Evolutionary conservation across 2,329 filamentous ascomycete species (phyloP).

Genomic region (Zymoseptoria crescenta): DNA sequence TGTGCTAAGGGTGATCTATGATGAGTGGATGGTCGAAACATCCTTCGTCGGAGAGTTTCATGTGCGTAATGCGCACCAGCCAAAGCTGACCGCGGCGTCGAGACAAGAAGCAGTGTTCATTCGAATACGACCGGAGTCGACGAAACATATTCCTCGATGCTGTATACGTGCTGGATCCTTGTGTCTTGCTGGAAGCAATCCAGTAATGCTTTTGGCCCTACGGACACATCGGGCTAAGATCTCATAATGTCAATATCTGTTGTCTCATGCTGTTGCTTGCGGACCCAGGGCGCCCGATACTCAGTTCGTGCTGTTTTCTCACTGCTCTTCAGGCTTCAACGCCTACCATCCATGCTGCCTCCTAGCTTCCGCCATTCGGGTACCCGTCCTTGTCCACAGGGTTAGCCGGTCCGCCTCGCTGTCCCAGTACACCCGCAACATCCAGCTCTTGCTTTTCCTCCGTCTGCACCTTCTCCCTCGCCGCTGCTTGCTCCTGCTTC

Average conservation of each 20-base stretch:
- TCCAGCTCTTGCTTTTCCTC: constrained; percentile 31
- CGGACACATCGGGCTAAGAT: not conserved
- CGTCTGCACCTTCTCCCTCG: constrained; percentile 35
- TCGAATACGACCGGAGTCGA: not conserved
- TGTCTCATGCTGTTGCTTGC: not conserved
- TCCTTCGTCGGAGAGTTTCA: not conserved
- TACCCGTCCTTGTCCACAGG: constrained; percentile 29
- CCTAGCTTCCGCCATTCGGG: constrained; percentile 36
- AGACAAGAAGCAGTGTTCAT: not conserved
- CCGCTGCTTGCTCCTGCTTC: constrained; percentile 42
- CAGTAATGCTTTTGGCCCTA: not conserved
- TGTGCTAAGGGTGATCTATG: not conserved
- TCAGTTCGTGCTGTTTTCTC: not conserved
- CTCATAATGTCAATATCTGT: not conserved
- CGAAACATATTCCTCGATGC: not conserved
- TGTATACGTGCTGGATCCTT: not conserved
- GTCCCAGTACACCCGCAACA: constrained; percentile 38
- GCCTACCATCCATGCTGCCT: not conserved
- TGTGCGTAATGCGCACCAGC: not conserved
- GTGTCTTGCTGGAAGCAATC: not conserved
- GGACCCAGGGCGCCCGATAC: not conserved
- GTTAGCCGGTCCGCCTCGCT: constrained; percentile 40
- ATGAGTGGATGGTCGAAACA: not conserved
- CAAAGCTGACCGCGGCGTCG: not conserved
- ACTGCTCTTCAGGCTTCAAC: not conserved